These are phyloP conservation scores for Pseudozyma pruni DNA, from an alignment of 1,284 basidiomycete genomes.

Conservation along the genomic window DNA sequence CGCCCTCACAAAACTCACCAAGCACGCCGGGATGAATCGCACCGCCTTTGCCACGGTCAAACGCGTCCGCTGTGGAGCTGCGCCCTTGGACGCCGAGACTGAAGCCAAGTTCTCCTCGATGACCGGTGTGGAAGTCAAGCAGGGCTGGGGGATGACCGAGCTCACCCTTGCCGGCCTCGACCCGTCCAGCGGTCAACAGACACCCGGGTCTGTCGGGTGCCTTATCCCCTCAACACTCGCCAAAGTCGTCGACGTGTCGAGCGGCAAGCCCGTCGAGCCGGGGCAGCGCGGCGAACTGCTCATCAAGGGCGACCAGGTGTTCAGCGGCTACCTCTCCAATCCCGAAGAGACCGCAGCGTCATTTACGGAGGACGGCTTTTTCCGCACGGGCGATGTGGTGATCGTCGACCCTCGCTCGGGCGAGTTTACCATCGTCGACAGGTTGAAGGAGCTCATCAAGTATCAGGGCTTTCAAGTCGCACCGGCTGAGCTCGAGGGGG, in stretches of 20 bases:
- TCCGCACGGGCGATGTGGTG: slow-evolving; percentile 62
- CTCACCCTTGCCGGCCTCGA: slow-evolving; percentile 46
- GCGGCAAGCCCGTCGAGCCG: slow-evolving; percentile 18
- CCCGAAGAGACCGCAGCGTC: slow-evolving; percentile 73
- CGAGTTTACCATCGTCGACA: slow-evolving; percentile 59
- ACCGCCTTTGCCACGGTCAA: slow-evolving; percentile 23
- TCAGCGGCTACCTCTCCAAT: slow-evolving; percentile 44
- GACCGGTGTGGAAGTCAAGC: slow-evolving; percentile 34
- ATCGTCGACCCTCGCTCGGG: slow-evolving; percentile 32
- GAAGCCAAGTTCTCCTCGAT: slow-evolving; percentile 28
- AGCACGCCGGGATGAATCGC: slow-evolving; percentile 20
- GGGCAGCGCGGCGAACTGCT: slow-evolving; percentile 48
- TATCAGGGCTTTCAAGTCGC: slow-evolving; percentile 65
- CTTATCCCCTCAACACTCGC: slow-evolving; percentile 36
- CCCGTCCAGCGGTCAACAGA: slow-evolving; percentile 16
- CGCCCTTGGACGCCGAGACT: slow-evolving; percentile 41
- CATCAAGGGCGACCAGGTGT: slow-evolving; percentile 45
- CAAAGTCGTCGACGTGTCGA: slow-evolving; percentile 34
- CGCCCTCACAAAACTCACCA: slow-evolving; percentile 29
- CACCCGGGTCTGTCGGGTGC: slow-evolving; percentile 37
- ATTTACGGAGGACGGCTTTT: slow-evolving; percentile 71
- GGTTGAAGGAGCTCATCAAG: slow-evolving; percentile 64
- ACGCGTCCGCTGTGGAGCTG: slow-evolving; percentile 32
- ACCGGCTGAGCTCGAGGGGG: slow-evolving; percentile 59
- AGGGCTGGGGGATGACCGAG: slow-evolving; percentile 56